A percentile compares a stretch with the other conserved stretches of the same genome.
These are phyloP conservation scores for Nakazawaea holstii DNA, from an alignment of 805 yeast species.

Conservation along the genomic window DNA sequence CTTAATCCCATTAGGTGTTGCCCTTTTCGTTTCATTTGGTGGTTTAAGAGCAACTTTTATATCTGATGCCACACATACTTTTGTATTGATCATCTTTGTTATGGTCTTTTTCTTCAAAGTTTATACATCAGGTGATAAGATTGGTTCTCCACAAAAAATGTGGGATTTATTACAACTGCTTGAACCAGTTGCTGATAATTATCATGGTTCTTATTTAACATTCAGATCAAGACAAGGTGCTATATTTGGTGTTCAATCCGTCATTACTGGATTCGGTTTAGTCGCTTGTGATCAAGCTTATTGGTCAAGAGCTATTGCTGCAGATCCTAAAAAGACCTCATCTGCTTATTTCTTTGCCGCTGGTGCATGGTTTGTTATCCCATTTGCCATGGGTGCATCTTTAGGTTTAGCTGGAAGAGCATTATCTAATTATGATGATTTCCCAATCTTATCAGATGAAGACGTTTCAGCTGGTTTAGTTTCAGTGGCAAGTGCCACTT, in stretches of 20 bases:
- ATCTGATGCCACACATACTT: constrained; percentile 25
- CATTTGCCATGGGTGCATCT: constrained; percentile 29
- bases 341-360: constrained; percentile 33
- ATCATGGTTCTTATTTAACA: constrained; percentile 27
- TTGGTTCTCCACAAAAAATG: constrained; percentile 40
- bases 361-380: constrained; percentile 31
- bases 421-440: constrained; percentile 14
- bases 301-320: constrained; percentile 38
- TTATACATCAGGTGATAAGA: constrained; percentile 29
- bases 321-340: constrained; percentile 28
- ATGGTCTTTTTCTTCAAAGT: constrained; percentile 28
- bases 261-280: constrained; percentile 26
- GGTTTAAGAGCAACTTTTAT: constrained; percentile 29
- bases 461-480: constrained; percentile 46
- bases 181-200: constrained; percentile 24
- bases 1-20: constrained; percentile 23
- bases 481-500: constrained; percentile 43
- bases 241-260: constrained; percentile 24
- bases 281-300: constrained; percentile 33
- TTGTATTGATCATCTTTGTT: constrained; percentile 20
- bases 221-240: constrained; percentile 27
- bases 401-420: constrained; percentile 27
- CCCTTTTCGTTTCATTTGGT: constrained; percentile 26
- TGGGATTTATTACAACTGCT: constrained; percentile 34
- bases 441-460: constrained; percentile 28